Evolutionary conservation across 225 moss, liverwort and hornwort genomes (phyloP).

Genomic region (Sphagnum contortum): DNA sequence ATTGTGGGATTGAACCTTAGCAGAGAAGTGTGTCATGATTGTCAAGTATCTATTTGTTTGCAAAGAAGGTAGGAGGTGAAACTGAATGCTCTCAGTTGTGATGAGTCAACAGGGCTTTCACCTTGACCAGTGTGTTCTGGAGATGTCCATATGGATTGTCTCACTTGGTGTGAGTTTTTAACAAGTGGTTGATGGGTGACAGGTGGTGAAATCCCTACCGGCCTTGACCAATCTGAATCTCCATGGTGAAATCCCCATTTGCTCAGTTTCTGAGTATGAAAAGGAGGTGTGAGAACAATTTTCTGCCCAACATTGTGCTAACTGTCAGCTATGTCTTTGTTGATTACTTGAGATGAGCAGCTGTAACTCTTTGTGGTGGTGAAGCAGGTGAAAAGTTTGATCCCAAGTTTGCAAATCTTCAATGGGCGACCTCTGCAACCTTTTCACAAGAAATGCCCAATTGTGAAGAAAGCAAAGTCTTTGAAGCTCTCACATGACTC

Average conservation of each 20-base stretch:
- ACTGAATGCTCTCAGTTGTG: no score
- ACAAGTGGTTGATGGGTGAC: slow-evolving; percentile 4
- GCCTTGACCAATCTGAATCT: slow-evolving; percentile 73
- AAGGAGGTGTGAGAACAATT: slow-evolving; percentile 31
- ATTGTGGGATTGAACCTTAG: no score
- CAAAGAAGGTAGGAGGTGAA: neutral
- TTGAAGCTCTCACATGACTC: slow-evolving; percentile 17
- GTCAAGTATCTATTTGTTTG: slow-evolving; percentile 7
- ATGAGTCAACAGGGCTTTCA: no score
- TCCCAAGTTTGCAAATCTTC: slow-evolving; percentile 66
- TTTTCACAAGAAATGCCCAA: slow-evolving; percentile 33
- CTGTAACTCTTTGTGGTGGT: neutral
- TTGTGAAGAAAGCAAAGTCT: slow-evolving; percentile 21
- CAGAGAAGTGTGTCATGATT: neutral
- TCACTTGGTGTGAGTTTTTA: no score
- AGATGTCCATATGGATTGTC: no score
- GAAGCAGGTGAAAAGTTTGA: slow-evolving; percentile 47
- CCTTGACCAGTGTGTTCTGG: no score
- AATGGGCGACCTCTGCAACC: slow-evolving; percentile 74
- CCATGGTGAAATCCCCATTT: slow-evolving; percentile 68
- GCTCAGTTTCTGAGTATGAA: slow-evolving; percentile 39
- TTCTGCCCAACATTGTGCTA: neutral
- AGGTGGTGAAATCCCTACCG: slow-evolving; percentile 59
- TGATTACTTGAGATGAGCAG: neutral
- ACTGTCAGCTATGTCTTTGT: neutral